Evolutionary conservation across 805 yeast genomes (phyloP), one percentile per base, ranked within the genome.

Genomic region (Candida ortonii): DNA sequence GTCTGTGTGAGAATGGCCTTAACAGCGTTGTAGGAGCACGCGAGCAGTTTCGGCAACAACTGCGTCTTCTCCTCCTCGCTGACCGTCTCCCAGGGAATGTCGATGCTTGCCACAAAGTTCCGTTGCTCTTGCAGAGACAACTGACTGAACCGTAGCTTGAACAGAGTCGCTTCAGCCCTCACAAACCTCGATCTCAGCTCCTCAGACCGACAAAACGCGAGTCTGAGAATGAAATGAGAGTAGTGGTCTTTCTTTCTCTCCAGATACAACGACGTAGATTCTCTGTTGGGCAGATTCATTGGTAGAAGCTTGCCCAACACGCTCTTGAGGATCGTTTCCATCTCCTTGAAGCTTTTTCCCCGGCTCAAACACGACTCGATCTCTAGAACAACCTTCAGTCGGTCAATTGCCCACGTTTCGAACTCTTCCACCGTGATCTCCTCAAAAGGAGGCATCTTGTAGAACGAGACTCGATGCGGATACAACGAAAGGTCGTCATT

Each of bases 371-470:
- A 76, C 1, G 86, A 73, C 52, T 90, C 97, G 32, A 93, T 80
- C 54, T 87, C 96, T 35, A 88, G 73, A 39, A 93, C 67, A 7
- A 93, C 76, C 53, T 82, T 79, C 43, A 90, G 68, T 40, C 99
- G 66, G 53, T 90, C 97, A 35, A 93, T 81, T 4, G 97, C 97
- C 96, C 97, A 93, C 4, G 71, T 70, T 62, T 93, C 98, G 60
- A 93, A 93, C 51, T 93, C 85, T 44, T 89, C 97, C 12, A 93
- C 61, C 0, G 97, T 86, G 50, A 93, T 80, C 59, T 93, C 97
- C 10, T 80, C 78, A 20, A 71, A 62, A 1, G 97, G 97, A 8
- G 95, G 93, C 5, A 65, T 44, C 16, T 67, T 73, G 61, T 93
- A 93, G 51, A 90, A 76, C 14, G 86, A 78, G 31, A 93, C 65